A percentile compares a stretch with the other conserved stretches of the same genome.
phyloP scores from a whole-genome alignment of 108 stramenopile genomes.

The Cylindrotheca closterium region DNA sequence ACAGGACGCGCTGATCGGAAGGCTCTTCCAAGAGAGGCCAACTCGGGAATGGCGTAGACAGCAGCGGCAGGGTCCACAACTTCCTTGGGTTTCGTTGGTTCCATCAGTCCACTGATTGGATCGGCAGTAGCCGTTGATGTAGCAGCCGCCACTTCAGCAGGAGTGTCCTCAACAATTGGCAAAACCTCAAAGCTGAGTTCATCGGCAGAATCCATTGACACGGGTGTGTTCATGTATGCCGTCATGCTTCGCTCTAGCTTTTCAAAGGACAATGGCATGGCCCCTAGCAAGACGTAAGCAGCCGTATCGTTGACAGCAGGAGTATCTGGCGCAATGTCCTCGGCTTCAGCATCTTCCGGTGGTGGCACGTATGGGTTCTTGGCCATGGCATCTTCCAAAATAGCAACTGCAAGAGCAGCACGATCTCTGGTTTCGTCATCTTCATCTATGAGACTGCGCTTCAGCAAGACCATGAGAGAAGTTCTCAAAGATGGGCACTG shows the following conservation, averaged over 20 bases:
- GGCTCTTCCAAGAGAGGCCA: conserved; percentile 77
- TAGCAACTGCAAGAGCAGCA: conserved; percentile 68
- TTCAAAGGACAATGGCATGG: conserved; percentile 84
- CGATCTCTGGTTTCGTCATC: conserved; percentile 97
- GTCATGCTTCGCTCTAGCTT: conserved; percentile 79
- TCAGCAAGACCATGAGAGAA: conserved; percentile 80
- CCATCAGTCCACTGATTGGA: conserved; percentile 20
- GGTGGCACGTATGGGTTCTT: conserved; percentile 59
- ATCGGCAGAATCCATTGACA: conserved; percentile 51
- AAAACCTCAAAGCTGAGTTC: conserved; percentile 67
- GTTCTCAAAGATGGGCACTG: conserved; percentile 75
- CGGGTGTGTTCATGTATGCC: conserved; percentile 66
- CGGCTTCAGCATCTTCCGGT: conserved; percentile 53
- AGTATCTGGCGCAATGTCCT: conserved; percentile 48
- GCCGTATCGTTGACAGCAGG: conserved; percentile 57
- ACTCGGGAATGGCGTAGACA: conserved; percentile 84
- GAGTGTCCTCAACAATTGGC: conserved; percentile 81
- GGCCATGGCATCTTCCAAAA: conserved; percentile 72
- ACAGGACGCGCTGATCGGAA: conserved; percentile 73
- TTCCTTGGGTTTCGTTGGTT: conserved; percentile 35
- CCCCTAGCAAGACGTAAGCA: conserved; percentile 68
- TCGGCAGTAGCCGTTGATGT: conserved; percentile 17
- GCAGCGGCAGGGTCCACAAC: conserved; percentile 72
- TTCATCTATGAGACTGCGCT: conserved; percentile 84
- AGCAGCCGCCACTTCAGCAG: conserved; percentile 25